Base-by-base conservation (phyloP, 768 basidiomycete genomes). In the Gelatoporia subvermispora region DNA sequence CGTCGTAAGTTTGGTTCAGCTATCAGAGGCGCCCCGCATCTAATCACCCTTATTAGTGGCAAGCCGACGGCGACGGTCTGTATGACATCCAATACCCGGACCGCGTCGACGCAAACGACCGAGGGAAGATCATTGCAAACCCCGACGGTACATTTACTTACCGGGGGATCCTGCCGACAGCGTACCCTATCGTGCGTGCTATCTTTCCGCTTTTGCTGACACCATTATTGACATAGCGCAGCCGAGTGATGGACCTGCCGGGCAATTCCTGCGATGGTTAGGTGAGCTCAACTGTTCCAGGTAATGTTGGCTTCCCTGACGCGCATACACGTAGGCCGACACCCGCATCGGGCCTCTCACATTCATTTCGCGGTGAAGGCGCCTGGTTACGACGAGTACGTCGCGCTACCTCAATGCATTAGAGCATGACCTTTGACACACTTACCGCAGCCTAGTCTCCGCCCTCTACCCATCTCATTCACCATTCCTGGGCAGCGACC, bases 51-150 rank as follows among this genome's bases (percentile, higher is more conserved):
- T n/a, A n/a, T n/a, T 44, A 67, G 65, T 72, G 71, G 71, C 70
- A 71, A 59, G 67, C 69, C 28, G 69, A 69, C 54, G 68, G 65
- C 13, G 68, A 70, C 31, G 69, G 69, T 24, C 49, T 68, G 17
- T 69, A 66, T 51, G 68, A 69, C 42, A 63, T 68, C 24, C 65
- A 65, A 40, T 66, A 66, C 35, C 62, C 62, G 10, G 56, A 60
- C 25, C 55, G 57, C 17, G 50, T 54, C 17, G 62, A 59, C 36
- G 58, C 59, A 8, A 62, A 67, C 43, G 65, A 68, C 57, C 59
- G 66, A 3, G 66, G 60, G 11, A 56, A 56, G 31, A 66, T 68
- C 43, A 35, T 64, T 11, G 65, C 65, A 2, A 57, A 63, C 41
- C 56, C 61, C 21, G 56, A 62, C 35, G 66, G 66, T 20, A 49